Evolutionary conservation across 805 yeast genomes (phyloP).

Genomic region (Helenozyma rhizophorensis): DNA sequence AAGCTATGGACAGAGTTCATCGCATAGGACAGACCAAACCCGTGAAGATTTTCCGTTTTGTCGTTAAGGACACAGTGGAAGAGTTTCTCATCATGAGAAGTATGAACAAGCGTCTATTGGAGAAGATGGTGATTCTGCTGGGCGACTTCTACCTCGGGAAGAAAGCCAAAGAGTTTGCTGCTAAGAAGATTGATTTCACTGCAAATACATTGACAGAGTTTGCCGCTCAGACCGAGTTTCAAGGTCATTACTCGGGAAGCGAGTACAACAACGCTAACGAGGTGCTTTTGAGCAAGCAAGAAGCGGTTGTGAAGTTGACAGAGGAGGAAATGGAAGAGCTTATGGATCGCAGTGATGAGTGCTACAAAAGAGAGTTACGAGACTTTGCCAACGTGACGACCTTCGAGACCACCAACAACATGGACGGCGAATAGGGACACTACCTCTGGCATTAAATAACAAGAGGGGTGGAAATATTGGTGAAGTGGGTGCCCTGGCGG

Average conservation of each 20-base stretch:
- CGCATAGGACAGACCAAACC: slow-evolving; percentile 88
- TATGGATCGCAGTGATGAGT: slow-evolving; percentile 42
- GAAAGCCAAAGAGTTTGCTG: slow-evolving; percentile 25
- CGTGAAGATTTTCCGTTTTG: slow-evolving; percentile 74
- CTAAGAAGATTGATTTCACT: slow-evolving; percentile 12
- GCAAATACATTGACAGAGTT: slow-evolving; percentile 3
- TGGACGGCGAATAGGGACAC: slow-evolving; percentile 16
- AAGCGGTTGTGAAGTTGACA: slow-evolving; percentile 17
- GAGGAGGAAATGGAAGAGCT: slow-evolving; percentile 46
- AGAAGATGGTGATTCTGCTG: slow-evolving; percentile 55
- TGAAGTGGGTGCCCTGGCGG: no score
- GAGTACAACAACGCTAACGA: slow-evolving; percentile 3
- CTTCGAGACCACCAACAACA: slow-evolving; percentile 34
- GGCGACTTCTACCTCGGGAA: slow-evolving; percentile 26
- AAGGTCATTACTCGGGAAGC: slow-evolving; percentile 11
- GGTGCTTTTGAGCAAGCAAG: slow-evolving; percentile 4
- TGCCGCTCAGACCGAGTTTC: slow-evolving; percentile 9
- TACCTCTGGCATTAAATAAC: no score
- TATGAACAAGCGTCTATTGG: slow-evolving; percentile 73
- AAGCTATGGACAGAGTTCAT: slow-evolving; percentile 94
- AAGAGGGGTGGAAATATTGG: no score
- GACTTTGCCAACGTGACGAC: slow-evolving; percentile 27
- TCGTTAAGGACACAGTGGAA: slow-evolving; percentile 76
- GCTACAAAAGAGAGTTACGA: slow-evolving; percentile 30
- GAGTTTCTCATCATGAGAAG: slow-evolving; percentile 77